Conservation (phyloP, 371 early-diverging fungal genomes). For the Circinella umbellata region DNA sequence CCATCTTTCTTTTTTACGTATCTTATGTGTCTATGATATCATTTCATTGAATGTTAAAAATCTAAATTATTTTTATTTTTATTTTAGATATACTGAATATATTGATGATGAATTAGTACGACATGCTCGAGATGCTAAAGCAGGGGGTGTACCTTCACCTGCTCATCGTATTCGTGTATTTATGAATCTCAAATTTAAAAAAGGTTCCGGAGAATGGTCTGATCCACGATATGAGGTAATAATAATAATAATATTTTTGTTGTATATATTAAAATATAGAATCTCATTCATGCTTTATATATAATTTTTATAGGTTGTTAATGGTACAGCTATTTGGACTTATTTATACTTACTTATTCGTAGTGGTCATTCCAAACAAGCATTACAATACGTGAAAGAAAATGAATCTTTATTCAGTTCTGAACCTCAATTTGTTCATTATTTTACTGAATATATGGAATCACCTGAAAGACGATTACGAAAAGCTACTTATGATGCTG, state of each 20-base stretch:
- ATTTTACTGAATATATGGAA: slow-evolving; percentile 71
- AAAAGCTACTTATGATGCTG: slow-evolving; percentile 46
- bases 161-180: slow-evolving; percentile 69
- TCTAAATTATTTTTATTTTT: background rate
- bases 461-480: slow-evolving; percentile 30
- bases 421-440: slow-evolving; percentile 65
- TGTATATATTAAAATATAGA: background rate
- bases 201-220: slow-evolving; percentile 51
- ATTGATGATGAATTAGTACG: slow-evolving; percentile 54
- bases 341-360: slow-evolving; percentile 81
- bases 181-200: slow-evolving; percentile 63
- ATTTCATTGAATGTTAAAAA: too few relatives aligned
- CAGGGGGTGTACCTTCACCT: slow-evolving; percentile 77
- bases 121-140: slow-evolving; percentile 63
- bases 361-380: slow-evolving; percentile 69
- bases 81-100: slow-evolving; percentile 45
- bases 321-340: slow-evolving; percentile 82
- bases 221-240: slow-evolving; percentile 57
- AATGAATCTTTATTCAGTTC: slow-evolving; percentile 54
- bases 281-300: background rate
- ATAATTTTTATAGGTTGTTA: slow-evolving; percentile 41
- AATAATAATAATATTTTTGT: slow-evolving; percentile 20
- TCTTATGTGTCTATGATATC: too few relatives aligned
- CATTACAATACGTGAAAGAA: slow-evolving; percentile 64
- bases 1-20: background rate